Percentiles rank a stretch among this genome's conserved stretches.
Conservation (phyloP, 2,329 filamentous ascomycete species). For the Trichoderma hamatum region DNA sequence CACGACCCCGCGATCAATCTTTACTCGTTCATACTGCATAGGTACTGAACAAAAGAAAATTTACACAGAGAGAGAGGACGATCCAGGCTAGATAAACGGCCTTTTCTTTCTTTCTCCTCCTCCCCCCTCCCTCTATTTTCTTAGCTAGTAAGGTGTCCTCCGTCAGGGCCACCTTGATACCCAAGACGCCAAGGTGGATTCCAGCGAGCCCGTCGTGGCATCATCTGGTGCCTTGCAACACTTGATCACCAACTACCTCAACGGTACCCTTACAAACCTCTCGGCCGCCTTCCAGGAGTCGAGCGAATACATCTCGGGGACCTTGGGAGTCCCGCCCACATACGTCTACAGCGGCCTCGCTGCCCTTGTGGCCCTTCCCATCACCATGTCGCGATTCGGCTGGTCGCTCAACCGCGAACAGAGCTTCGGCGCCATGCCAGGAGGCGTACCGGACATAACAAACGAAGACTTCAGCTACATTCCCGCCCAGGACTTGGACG, state of each 20-base stretch:
- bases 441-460: constrained; percentile 63
- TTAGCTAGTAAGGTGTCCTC: constrained; percentile 39
- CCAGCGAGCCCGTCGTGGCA: constrained; percentile 59
- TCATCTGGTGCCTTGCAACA: constrained; percentile 66
- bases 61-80: not conserved
- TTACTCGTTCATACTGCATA: not conserved
- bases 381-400: constrained; percentile 60
- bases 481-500: constrained; percentile 71
- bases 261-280: constrained; percentile 54
- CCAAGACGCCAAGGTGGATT: constrained; percentile 63
- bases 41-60: not conserved
- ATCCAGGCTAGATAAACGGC: not conserved
- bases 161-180: constrained; percentile 41
- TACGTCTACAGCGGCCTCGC: constrained; percentile 56
- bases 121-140: not conserved
- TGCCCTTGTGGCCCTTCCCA: constrained; percentile 52
- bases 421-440: constrained; percentile 52
- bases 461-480: constrained; percentile 83
- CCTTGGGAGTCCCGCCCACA: constrained; percentile 53
- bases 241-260: constrained; percentile 61
- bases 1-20: constrained; percentile 25
- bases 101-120: not conserved
- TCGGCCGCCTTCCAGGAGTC: constrained; percentile 52
- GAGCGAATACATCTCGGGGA: constrained; percentile 56
- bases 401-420: constrained; percentile 51